phyloP scores from a whole-genome alignment of 345 rosid genomes.

The Salix koriyanagi region DNA sequence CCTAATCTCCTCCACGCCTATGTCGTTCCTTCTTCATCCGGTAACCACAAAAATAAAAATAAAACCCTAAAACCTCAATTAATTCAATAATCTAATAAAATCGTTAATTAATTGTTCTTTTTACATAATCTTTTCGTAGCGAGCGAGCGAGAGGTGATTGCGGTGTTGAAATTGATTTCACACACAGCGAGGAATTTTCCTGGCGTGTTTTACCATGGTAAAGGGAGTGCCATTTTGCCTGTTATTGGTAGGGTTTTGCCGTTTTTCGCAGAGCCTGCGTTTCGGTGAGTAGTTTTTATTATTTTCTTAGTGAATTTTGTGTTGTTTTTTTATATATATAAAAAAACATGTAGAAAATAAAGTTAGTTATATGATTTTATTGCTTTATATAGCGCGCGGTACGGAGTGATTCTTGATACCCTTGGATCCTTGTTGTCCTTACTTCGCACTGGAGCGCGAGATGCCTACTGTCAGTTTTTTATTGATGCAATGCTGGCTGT shows the following conservation, averaged over 20 bases:
- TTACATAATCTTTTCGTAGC: conserved; percentile 38
- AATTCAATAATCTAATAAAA: not conserved
- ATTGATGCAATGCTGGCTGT: conserved; percentile 58
- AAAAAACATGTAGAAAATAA: not conserved
- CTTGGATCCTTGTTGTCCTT: conserved; percentile 75
- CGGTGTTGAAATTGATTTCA: conserved; percentile 77
- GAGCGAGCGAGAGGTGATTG: conserved; percentile 73
- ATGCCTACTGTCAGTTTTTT: conserved; percentile 71
- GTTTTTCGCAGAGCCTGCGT: conserved; percentile 73
- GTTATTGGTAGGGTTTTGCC: conserved; percentile 74
- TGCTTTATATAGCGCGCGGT: conserved; percentile 42
- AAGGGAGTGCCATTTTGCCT: conserved; percentile 61
- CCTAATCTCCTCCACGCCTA: conserved; percentile 70
- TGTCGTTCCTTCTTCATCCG: conserved; percentile 70
- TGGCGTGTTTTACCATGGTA: conserved; percentile 83
- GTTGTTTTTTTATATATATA: not conserved
- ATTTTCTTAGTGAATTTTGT: not conserved
- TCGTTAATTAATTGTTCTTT: not conserved
- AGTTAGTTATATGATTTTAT: not conserved
- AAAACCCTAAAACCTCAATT: not conserved
- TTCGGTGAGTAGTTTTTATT: conserved; percentile 44
- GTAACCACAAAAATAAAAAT: conserved; percentile 23
- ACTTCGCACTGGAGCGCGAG: conserved; percentile 74
- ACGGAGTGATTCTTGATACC: conserved; percentile 77
- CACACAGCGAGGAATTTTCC: conserved; percentile 68